phyloP scores from a whole-genome alignment of 805 yeast species.

The Clavispora santaluciae region DNA sequence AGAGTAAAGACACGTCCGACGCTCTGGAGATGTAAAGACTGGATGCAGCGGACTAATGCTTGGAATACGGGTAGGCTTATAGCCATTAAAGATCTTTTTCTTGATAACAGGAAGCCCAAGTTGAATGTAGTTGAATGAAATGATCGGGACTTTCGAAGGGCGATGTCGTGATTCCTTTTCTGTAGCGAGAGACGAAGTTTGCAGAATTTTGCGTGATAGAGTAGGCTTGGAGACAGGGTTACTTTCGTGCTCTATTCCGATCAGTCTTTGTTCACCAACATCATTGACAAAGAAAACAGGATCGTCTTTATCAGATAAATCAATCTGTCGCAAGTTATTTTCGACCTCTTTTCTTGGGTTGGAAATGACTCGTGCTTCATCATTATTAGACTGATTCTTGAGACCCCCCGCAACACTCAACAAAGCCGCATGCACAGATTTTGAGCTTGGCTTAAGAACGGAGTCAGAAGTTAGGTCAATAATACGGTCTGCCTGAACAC shows the following conservation, averaged over 20 bases:
- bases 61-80: slow-evolving; percentile 21
- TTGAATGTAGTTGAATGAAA: slow-evolving; percentile 17
- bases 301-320: too few relatives aligned
- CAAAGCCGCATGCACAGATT: neutral
- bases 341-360: too few relatives aligned
- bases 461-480: slow-evolving; percentile 16
- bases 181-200: too few relatives aligned
- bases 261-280: too few relatives aligned
- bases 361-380: too few relatives aligned
- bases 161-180: too few relatives aligned
- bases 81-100: slow-evolving; percentile 12
- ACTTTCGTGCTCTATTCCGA: too few relatives aligned
- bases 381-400: too few relatives aligned
- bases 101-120: slow-evolving; percentile 21
- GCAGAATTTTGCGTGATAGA: too few relatives aligned
- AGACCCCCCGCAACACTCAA: neutral
- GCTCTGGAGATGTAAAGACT: slow-evolving; percentile 22
- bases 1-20: slow-evolving; percentile 1
- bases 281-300: too few relatives aligned
- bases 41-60: slow-evolving; percentile 27
- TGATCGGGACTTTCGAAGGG: slow-evolving; percentile 23
- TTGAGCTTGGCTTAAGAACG: slow-evolving; percentile 3
- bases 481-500: slow-evolving; percentile 29
- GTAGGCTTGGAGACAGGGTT: too few relatives aligned
- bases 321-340: too few relatives aligned